Conservation (phyloP, 2,329 filamentous ascomycete genomes). For the Cadophora sp. region DNA sequence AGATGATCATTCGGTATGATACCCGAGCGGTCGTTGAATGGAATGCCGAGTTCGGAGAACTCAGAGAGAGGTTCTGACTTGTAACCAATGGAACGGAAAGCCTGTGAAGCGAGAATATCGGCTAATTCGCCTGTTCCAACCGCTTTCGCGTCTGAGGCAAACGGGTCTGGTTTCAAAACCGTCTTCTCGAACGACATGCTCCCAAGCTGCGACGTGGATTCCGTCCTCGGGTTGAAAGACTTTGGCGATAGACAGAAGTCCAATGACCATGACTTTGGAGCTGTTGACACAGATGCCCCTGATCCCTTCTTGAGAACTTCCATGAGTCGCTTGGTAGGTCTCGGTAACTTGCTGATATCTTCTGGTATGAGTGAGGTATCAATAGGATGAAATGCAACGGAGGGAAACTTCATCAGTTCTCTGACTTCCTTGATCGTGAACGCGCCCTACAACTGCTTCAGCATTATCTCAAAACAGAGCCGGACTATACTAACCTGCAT, state of each 20-base stretch:
- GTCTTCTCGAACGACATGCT: slow-evolving; percentile 73
- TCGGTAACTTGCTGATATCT: slow-evolving; percentile 72
- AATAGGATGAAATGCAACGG: slow-evolving; percentile 74
- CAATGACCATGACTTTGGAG: slow-evolving; percentile 78
- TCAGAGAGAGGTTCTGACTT: slow-evolving; percentile 80
- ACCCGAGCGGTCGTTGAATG: slow-evolving; percentile 77
- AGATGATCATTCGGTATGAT: slow-evolving; percentile 82
- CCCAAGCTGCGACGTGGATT: slow-evolving; percentile 58
- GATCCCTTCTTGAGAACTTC: slow-evolving; percentile 83
- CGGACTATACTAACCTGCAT: slow-evolving; percentile 67
- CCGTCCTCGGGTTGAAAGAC: slow-evolving; percentile 58
- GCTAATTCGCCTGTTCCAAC: slow-evolving; percentile 56
- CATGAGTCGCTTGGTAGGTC: slow-evolving; percentile 78
- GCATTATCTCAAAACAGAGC: slow-evolving; percentile 5
- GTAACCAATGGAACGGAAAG: slow-evolving; percentile 96
- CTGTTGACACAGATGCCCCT: slow-evolving; percentile 49
- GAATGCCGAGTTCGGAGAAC: slow-evolving; percentile 74
- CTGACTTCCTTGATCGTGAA: slow-evolving; percentile 96
- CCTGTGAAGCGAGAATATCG: slow-evolving; percentile 69
- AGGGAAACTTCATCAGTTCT: slow-evolving; percentile 80
- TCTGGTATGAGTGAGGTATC: slow-evolving; percentile 70
- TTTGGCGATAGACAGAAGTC: slow-evolving; percentile 84
- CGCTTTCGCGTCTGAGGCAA: slow-evolving; percentile 58
- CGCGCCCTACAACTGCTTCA: slow-evolving; percentile 64
- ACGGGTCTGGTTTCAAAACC: slow-evolving; percentile 59